A percentile compares a stretch with the other conserved stretches of the same genome.
Evolutionary conservation across 2,329 filamentous ascomycete species (phyloP).

Genomic region (Microdochium bolleyi): DNA sequence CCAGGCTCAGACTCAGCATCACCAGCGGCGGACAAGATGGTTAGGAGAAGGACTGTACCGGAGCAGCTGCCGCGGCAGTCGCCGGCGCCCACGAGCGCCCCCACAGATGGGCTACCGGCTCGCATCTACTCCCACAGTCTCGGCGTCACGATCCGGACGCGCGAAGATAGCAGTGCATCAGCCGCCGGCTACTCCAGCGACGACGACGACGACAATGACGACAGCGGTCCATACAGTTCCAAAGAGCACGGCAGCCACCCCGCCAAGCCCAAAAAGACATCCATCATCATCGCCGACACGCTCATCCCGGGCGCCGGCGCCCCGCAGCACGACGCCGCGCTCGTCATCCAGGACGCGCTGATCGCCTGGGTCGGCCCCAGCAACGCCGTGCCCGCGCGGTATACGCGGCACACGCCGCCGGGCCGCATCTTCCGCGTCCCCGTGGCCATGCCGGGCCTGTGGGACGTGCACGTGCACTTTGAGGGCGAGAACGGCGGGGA

Average conservation of each 20-base stretch:
- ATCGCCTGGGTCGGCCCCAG: constrained; percentile 29
- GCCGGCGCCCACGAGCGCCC: not conserved
- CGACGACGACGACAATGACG: not conserved
- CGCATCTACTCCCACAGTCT: not conserved
- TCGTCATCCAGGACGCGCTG: constrained; percentile 25
- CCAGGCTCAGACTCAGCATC: too few species aligned
- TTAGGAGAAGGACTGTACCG: not conserved
- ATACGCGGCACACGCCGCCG: constrained; percentile 12
- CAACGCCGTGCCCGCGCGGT: constrained; percentile 16
- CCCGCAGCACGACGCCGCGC: constrained; percentile 20
- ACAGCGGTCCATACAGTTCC: not conserved
- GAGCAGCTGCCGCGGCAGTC: not conserved
- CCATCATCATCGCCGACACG: constrained; percentile 22
- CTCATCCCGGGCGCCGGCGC: constrained; percentile 29
- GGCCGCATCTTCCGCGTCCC: constrained; percentile 17
- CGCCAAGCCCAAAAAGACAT: constrained; percentile 18
- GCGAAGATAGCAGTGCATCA: not conserved
- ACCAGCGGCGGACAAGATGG: not conserved
- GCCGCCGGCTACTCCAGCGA: not conserved
- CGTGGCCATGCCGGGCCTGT: constrained; percentile 24
- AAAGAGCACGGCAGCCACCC: not conserved
- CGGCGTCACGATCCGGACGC: not conserved
- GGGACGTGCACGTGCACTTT: constrained; percentile 25
- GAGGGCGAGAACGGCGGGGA: constrained; percentile 7
- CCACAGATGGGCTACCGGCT: not conserved